Evolutionary conservation across 148 eudicot genomes (phyloP), one percentile per base, ranked within the genome.

Genomic region (Silene latifolia): DNA sequence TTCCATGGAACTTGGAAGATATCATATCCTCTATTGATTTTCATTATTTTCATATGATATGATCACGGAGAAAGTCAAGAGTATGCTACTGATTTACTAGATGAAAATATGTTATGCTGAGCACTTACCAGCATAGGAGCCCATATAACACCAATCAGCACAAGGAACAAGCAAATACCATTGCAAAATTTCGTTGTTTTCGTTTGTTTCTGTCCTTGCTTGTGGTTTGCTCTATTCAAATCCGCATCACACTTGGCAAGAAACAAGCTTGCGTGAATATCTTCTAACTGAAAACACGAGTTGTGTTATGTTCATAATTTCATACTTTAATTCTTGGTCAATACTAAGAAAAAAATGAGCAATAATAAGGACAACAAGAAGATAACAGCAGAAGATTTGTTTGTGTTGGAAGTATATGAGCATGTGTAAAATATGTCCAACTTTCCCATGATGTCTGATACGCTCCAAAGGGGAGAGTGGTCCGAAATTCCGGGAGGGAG

Each of bases 41-140:
- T 4, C 44, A 27, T 25, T 63, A 10, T 27, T 27, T 27, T 64
- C 44, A 64, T 14, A 27, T 4, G 2, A 27, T 15, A 32, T 8
- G 3, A 35, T 19, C 35, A n/a, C 35, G 48, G 20, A n/a, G 69
- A 35, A 66, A 15, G 44, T 7, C 19, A 21, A 21, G 39, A 7
- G 5, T 4, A 25, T 21, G 12, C 14, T 42, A 19, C 17, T 13
- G 15, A 67, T 15, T 7, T 29, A 53, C 51, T 21, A 56, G 23
- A 58, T n/a, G 65, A 39, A 51, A 25, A 23, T 0, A 67, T 23
- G 27, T 23, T 25, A 12, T 25, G 7, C 53, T 58, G 46, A 25
- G 8, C 70, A 70, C 93, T 86, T 83, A 95, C 98, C 96, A 95
- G 87, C 98, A 95, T 95, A 64, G 98, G 98, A 83, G 97, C 92